phyloP scores from a whole-genome alignment of 768 basidiomycete genomes.

The Piloderma croceum region DNA sequence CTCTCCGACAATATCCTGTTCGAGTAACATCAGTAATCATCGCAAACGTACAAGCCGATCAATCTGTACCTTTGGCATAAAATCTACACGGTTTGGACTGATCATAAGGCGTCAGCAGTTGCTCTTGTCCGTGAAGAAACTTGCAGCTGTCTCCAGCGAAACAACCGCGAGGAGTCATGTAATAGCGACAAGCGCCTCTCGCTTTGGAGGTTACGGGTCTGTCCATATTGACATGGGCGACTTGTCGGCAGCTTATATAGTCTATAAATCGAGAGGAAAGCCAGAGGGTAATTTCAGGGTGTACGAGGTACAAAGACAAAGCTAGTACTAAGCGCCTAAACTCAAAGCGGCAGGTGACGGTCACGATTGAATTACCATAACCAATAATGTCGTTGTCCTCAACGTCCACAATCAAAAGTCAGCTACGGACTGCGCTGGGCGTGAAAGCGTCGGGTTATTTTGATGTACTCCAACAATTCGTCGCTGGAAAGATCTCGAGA shows the following conservation, averaged over 20 bases:
- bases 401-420: slow-evolving; percentile 65
- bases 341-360: no score
- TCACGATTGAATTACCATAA: neutral
- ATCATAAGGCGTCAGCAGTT: slow-evolving; percentile 62
- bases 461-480: slow-evolving; percentile 56
- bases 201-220: slow-evolving; percentile 67
- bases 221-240: no score
- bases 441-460: slow-evolving; percentile 58
- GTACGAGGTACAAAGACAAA: no score
- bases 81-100: slow-evolving; percentile 63
- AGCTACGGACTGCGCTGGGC: slow-evolving; percentile 59
- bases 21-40: neutral
- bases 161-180: slow-evolving; percentile 59
- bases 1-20: slow-evolving; percentile 65
- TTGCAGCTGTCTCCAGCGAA: slow-evolving; percentile 66
- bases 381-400: slow-evolving; percentile 65
- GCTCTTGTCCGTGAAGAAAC: slow-evolving; percentile 60
- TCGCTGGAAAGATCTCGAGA: slow-evolving; percentile 63
- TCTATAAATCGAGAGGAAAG: no score
- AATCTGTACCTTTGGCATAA: slow-evolving; percentile 49
- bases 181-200: slow-evolving; percentile 68
- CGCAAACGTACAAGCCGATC: neutral
- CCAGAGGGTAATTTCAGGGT: no score
- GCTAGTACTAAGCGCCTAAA: no score
- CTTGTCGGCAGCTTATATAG: no score